These are phyloP conservation scores for Cladophialophora yegresii DNA, from an alignment of 2,329 filamentous ascomycete genomes.

Conservation along the genomic window DNA sequence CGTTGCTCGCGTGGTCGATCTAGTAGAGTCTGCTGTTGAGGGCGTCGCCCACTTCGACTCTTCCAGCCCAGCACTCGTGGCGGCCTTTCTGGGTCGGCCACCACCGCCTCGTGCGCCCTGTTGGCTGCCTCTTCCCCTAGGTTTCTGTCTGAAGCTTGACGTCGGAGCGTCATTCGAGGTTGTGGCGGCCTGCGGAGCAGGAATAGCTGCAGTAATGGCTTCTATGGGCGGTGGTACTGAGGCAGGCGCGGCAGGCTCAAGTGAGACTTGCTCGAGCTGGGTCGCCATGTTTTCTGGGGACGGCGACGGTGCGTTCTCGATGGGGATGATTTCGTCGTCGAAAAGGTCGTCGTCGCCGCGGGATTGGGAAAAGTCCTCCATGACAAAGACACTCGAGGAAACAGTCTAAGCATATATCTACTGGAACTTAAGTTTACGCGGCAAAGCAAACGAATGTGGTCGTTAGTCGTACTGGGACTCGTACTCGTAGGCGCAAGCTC, in stretches of 20 bases:
- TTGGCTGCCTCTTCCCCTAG: conserved; percentile 21
- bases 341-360: conserved; percentile 54
- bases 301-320: conserved; percentile 41
- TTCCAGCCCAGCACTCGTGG: conserved; percentile 29
- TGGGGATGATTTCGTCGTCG: conserved; percentile 54
- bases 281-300: conserved; percentile 33
- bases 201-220: conserved; percentile 4
- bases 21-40: conserved; percentile 10
- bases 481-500: background rate
- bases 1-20: background rate
- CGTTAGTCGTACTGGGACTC: background rate
- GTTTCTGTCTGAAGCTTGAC: conserved; percentile 20
- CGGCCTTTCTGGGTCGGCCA: conserved; percentile 21
- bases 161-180: conserved; percentile 8
- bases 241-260: conserved; percentile 17
- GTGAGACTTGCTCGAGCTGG: conserved; percentile 28
- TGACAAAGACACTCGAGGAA: conserved; percentile 24
- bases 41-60: conserved; percentile 34
- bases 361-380: conserved; percentile 55
- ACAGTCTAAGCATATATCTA: background rate
- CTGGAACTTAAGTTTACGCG: background rate
- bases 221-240: conserved; percentile 11
- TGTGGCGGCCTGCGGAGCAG: background rate
- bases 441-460: background rate
- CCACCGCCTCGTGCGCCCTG: conserved; percentile 21